phyloP scores from a whole-genome alignment of 2,329 filamentous ascomycete genomes.

The Fusarium secorum region DNA sequence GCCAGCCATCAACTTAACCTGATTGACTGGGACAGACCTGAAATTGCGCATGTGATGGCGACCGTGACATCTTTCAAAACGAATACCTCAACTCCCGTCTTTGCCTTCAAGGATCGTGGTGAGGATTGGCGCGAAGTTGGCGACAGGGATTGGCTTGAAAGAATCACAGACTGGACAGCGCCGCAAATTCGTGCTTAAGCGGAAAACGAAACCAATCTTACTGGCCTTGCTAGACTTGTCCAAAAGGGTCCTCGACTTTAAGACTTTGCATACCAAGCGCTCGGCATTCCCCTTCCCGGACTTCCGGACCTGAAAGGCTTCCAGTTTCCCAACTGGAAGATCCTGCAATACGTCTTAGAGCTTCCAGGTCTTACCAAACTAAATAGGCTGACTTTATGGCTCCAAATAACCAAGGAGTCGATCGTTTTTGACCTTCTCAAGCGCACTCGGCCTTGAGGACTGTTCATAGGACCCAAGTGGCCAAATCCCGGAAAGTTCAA shows the following conservation, averaged over 20 bases:
- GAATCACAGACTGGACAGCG: background rate
- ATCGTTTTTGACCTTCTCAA: background rate
- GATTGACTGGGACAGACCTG: background rate
- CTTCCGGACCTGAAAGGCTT: background rate
- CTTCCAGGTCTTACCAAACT: background rate
- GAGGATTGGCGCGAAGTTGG: background rate
- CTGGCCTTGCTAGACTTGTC: background rate
- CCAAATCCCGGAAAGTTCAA: background rate
- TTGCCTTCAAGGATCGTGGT: background rate
- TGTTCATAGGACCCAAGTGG: background rate
- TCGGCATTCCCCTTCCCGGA: background rate
- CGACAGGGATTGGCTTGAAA: background rate
- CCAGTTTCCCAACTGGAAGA: background rate
- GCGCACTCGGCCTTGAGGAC: background rate
- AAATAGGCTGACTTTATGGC: too few relatives aligned
- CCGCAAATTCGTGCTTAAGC: background rate
- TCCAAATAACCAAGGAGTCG: background rate
- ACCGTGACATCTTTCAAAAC: background rate
- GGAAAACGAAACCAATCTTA: background rate
- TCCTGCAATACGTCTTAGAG: background rate
- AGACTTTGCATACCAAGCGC: background rate
- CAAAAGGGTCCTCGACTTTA: background rate
- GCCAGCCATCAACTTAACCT: background rate
- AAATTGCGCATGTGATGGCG: background rate
- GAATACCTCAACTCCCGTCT: background rate